phyloP scores from a whole-genome alignment of 1,284 basidiomycete species.

The Cystobasidium sp. region DNA sequence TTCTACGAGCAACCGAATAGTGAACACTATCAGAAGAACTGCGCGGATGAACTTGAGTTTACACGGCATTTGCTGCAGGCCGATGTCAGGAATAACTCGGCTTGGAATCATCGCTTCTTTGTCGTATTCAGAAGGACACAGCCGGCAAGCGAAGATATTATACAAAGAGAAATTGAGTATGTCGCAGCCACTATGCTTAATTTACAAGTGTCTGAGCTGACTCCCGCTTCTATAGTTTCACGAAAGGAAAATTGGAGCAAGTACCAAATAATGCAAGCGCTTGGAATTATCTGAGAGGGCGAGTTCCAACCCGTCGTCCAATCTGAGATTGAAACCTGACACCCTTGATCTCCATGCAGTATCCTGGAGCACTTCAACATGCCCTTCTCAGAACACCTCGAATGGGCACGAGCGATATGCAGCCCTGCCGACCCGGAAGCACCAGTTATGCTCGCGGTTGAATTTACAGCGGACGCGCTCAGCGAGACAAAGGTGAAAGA shows the following conservation, averaged over 20 bases:
- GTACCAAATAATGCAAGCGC: slow-evolving; percentile 89
- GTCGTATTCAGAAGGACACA: slow-evolving; percentile 71
- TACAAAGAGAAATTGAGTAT: slow-evolving; percentile 72
- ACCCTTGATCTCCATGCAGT: slow-evolving; percentile 52
- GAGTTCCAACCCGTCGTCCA: slow-evolving; percentile 12
- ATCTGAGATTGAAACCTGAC: background rate
- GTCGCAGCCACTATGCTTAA: slow-evolving; percentile 53
- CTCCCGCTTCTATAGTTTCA: slow-evolving; percentile 56
- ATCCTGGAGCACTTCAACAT: slow-evolving; percentile 66
- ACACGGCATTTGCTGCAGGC: slow-evolving; percentile 61
- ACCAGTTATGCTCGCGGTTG: slow-evolving; percentile 76
- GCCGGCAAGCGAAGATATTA: slow-evolving; percentile 64
- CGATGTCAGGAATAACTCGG: slow-evolving; percentile 94
- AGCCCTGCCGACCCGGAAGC: slow-evolving; percentile 63
- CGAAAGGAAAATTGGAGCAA: slow-evolving; percentile 76
- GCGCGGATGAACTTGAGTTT: slow-evolving; percentile 57
- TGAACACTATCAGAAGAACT: slow-evolving; percentile 16
- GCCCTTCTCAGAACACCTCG: slow-evolving; percentile 64
- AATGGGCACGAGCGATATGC: slow-evolving; percentile 61
- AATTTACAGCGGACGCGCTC: slow-evolving; percentile 81
- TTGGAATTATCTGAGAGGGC: slow-evolving; percentile 89
- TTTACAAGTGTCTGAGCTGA: background rate
- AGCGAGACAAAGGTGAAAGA: slow-evolving; percentile 55
- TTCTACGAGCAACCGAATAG: slow-evolving; percentile 60
- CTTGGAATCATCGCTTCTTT: slow-evolving; percentile 98